Conservation (phyloP, 805 yeast species). For the Spathaspora girioi region DNA sequence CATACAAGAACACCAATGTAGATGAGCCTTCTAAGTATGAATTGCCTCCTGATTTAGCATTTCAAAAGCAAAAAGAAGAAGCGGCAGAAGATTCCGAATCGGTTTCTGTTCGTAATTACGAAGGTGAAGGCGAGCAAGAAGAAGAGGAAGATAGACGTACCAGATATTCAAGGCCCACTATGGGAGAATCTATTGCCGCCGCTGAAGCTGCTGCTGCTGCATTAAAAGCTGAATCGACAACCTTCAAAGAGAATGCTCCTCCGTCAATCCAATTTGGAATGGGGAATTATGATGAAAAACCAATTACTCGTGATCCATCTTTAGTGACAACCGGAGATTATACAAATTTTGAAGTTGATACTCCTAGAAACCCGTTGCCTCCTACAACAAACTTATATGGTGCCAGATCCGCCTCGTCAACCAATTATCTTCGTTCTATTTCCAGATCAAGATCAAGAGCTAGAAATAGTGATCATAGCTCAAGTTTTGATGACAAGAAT, state of each 20-base stretch:
- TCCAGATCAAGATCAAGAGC: slow-evolving; percentile 62
- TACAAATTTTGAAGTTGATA: slow-evolving; percentile 42
- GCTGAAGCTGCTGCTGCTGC: slow-evolving; percentile 28
- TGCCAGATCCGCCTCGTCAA: slow-evolving; percentile 40
- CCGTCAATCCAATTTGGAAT: not conserved
- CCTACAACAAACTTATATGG: slow-evolving; percentile 18
- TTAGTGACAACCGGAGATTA: slow-evolving; percentile 45
- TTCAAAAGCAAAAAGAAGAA: slow-evolving; percentile 35
- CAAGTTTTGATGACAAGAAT: slow-evolving; percentile 21
- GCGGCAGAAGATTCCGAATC: slow-evolving; percentile 27
- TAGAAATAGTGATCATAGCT: slow-evolving; percentile 5
- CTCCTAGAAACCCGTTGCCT: slow-evolving; percentile 15
- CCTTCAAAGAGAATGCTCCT: not conserved
- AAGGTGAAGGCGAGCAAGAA: slow-evolving; percentile 15
- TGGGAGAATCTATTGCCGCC: slow-evolving; percentile 44
- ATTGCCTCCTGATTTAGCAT: slow-evolving; percentile 36
- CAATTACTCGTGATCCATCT: slow-evolving; percentile 28
- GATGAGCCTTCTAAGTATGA: slow-evolving; percentile 44
- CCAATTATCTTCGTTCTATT: slow-evolving; percentile 59
- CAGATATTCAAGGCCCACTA: slow-evolving; percentile 38
- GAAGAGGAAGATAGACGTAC: slow-evolving; percentile 35
- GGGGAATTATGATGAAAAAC: slow-evolving; percentile 11
- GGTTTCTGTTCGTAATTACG: slow-evolving; percentile 16
- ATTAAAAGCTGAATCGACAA: not conserved
- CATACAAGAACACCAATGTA: slow-evolving; percentile 57